Conservation (phyloP, 495 filamentous ascomycete species). For the Penicillium subrubescens region DNA sequence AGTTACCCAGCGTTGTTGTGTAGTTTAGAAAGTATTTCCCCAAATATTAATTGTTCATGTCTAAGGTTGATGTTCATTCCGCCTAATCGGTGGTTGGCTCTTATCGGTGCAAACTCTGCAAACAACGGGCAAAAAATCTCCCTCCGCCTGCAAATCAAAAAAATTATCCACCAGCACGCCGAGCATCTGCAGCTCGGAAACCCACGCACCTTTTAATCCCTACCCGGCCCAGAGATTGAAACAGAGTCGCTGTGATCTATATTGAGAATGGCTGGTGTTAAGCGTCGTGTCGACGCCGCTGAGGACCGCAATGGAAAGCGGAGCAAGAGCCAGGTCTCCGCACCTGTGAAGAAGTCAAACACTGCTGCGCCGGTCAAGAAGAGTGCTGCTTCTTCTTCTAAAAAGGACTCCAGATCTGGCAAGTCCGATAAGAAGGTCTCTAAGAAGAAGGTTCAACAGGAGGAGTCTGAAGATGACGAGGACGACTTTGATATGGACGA, state of each 20-base stretch:
- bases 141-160: slow-evolving; percentile 37
- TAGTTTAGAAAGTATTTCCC: neutral
- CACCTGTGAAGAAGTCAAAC: slow-evolving; percentile 39
- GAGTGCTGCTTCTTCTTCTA: slow-evolving; percentile 23
- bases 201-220: slow-evolving; percentile 16
- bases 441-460: slow-evolving; percentile 39
- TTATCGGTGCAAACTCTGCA: slow-evolving; percentile 43
- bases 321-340: slow-evolving; percentile 43
- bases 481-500: slow-evolving; percentile 49
- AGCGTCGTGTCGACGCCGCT: slow-evolving; percentile 44
- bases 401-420: slow-evolving; percentile 26
- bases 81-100: slow-evolving; percentile 2
- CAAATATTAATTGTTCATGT: neutral
- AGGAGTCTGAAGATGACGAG: slow-evolving; percentile 35
- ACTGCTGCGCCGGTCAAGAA: slow-evolving; percentile 36
- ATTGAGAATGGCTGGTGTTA: slow-evolving; percentile 46
- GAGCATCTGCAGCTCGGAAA: slow-evolving; percentile 28
- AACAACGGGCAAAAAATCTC: slow-evolving; percentile 41
- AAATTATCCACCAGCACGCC: slow-evolving; percentile 33
- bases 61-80: neutral
- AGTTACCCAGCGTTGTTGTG: neutral
- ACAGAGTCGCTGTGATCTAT: slow-evolving; percentile 15
- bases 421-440: slow-evolving; percentile 33
- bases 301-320: slow-evolving; percentile 53
- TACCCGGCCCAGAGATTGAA: neutral